These are phyloP conservation scores for Monosporascus sp. DNA, from an alignment of 2,329 filamentous ascomycete genomes.

Conservation along the genomic window DNA sequence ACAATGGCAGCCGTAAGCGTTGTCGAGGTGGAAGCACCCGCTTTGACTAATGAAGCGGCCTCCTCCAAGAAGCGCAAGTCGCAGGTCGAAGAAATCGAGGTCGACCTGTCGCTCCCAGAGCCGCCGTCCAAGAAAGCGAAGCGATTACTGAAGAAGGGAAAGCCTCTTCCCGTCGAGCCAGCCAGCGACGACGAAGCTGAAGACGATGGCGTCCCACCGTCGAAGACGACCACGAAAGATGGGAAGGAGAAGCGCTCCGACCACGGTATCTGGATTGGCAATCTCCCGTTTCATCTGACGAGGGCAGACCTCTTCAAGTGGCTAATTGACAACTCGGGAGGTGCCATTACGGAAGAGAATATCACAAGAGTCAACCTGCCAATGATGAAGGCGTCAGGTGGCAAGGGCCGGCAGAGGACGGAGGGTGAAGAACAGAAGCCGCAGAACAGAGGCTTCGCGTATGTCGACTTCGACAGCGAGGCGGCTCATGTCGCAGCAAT, in stretches of 20 bases:
- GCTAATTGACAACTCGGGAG: slow-evolving; percentile 67
- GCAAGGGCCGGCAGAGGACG: slow-evolving; percentile 16
- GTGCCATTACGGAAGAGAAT: slow-evolving; percentile 57
- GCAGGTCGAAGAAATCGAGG: slow-evolving; percentile 69
- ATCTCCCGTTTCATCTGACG: slow-evolving; percentile 78
- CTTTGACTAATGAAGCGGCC: slow-evolving; percentile 8
- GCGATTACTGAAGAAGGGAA: slow-evolving; percentile 83
- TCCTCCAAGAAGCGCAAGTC: slow-evolving; percentile 68
- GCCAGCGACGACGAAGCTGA: slow-evolving; percentile 36
- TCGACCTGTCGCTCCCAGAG: slow-evolving; percentile 84
- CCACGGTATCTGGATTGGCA: slow-evolving; percentile 92
- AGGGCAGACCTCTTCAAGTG: slow-evolving; percentile 72
- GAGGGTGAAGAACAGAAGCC: slow-evolving; percentile 15
- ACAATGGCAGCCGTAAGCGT: slow-evolving; percentile 10
- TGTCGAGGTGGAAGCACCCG: slow-evolving; percentile 8
- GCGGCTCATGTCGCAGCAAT: slow-evolving; percentile 71
- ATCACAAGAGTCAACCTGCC: slow-evolving; percentile 87
- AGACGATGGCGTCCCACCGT: slow-evolving; percentile 24
- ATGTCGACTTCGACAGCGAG: slow-evolving; percentile 79
- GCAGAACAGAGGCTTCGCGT: slow-evolving; percentile 93
- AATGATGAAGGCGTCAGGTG: slow-evolving; percentile 39
- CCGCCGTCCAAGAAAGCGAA: slow-evolving; percentile 92
- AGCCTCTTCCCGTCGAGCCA: slow-evolving; percentile 45
- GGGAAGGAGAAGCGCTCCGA: slow-evolving; percentile 60
- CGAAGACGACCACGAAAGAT: slow-evolving; percentile 25